A percentile compares a stretch with the other conserved stretches of the same genome.
phyloP scores from a whole-genome alignment of 2,329 filamentous ascomycete species.

The Arthroderma sp. region DNA sequence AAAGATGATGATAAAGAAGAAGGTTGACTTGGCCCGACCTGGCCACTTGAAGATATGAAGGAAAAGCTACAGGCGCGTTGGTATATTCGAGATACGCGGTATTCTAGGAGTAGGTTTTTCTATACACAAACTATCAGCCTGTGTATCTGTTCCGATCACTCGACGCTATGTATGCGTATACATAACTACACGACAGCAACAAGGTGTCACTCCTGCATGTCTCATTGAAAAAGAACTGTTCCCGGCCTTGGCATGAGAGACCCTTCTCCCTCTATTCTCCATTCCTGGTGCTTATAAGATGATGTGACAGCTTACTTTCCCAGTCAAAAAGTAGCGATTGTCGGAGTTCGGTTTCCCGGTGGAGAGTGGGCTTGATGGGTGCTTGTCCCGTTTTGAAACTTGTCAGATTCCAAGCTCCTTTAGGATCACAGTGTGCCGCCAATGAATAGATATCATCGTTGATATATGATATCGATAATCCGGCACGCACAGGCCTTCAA shows the following conservation, averaged over 20 bases:
- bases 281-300: neutral
- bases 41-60: neutral
- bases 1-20: neutral
- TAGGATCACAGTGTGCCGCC: neutral
- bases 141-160: neutral
- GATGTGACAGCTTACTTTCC: slow-evolving; percentile 1
- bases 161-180: neutral
- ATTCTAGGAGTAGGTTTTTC: neutral
- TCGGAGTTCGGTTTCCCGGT: neutral
- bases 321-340: neutral
- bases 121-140: neutral
- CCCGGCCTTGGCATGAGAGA: neutral
- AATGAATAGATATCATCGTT: neutral
- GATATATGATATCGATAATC: neutral
- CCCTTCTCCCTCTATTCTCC: neutral
- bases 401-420: neutral
- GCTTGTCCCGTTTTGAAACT: neutral
- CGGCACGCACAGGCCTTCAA: neutral
- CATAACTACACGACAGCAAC: neutral
- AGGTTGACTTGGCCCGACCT: neutral
- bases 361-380: neutral
- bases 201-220: neutral
- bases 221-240: neutral
- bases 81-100: neutral
- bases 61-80: neutral